Base-by-base conservation (phyloP, 495 filamentous ascomycete genomes). In the Aspergillus wentii region DNA sequence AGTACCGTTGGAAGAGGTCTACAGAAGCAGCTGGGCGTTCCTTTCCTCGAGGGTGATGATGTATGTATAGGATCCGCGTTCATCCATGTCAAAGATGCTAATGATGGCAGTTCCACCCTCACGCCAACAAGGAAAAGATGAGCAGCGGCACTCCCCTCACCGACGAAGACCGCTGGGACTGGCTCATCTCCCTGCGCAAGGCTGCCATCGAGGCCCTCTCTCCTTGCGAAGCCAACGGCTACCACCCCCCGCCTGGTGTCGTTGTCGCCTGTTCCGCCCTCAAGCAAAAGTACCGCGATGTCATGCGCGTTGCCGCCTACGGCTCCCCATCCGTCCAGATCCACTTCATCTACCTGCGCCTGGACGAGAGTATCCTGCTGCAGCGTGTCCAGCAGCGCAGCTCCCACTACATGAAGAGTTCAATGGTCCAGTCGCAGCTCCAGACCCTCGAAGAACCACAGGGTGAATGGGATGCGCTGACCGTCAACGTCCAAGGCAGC, bases 111-210 rank as follows among this genome's bases (percentile, higher is more conserved):
- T 97, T 78, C 62, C 94, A 99, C 58, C 75, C 89, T 2, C 50
- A 71, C 35, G 62, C 81, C 37, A 97, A 96, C 69, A 83, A 95
- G 54, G 80, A 90, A 22, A 99, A 99, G 63, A 99, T 99, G 94
- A 69, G 77, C 56, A 69, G 76, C 49, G 87, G 87, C 44, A 84
- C 80, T 27, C 88, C 94, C 5, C 73, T 99, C 33, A 97, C 89
- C 33, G 94, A 99, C 59, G 80, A 79, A 46, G 94, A 99, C 64
- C 86, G 94, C 41, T 97, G 94, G 94, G 91, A 95, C 68, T 99
- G 94, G 94, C 80, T 99, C 31, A 91, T 90, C 43, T 70, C 76
- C 16, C 76, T 97, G 4, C 88, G 94, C 51, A 78, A 94, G 49
- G 80, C 87, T 40, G 85, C 89, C 21, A 76, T 88, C 46, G 55